Evolutionary conservation across 306 rosid genomes (phyloP).

Genomic region (Luffa aegyptiaca): DNA sequence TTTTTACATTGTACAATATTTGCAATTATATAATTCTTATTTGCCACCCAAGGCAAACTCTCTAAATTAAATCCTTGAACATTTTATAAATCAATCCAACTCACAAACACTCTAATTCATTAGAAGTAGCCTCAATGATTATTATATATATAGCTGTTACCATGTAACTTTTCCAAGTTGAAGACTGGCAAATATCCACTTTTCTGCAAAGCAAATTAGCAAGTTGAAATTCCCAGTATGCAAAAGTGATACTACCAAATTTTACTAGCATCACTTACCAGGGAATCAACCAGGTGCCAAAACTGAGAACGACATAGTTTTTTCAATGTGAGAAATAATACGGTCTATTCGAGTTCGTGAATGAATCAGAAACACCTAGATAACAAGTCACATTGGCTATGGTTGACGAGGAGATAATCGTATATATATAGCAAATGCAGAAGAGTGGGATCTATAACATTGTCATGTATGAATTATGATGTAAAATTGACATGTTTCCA

Average conservation of each 20-base stretch:
- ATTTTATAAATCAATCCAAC: not conserved
- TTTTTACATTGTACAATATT: too few relatives aligned
- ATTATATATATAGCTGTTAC: not conserved
- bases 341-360: not conserved
- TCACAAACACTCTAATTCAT: not conserved
- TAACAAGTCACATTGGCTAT: not conserved
- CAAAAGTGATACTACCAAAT: not conserved
- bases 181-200: not conserved
- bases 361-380: not conserved
- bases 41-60: too few relatives aligned
- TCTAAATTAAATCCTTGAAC: not conserved
- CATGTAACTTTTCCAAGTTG: not conserved
- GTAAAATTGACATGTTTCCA: constrained; percentile 24
- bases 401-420: not conserved
- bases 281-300: not conserved
- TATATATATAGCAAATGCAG: constrained; percentile 5
- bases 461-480: constrained; percentile 19
- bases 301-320: not conserved
- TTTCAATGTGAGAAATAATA: not conserved
- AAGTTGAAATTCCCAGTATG: not conserved
- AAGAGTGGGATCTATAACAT: constrained; percentile 20
- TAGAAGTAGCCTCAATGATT: not conserved
- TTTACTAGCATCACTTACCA: not conserved
- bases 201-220: not conserved
- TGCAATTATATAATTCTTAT: too few relatives aligned